phyloP scores from a whole-genome alignment of 2,329 filamentous ascomycete species.

The Teratosphaeria epicoccoides region DNA sequence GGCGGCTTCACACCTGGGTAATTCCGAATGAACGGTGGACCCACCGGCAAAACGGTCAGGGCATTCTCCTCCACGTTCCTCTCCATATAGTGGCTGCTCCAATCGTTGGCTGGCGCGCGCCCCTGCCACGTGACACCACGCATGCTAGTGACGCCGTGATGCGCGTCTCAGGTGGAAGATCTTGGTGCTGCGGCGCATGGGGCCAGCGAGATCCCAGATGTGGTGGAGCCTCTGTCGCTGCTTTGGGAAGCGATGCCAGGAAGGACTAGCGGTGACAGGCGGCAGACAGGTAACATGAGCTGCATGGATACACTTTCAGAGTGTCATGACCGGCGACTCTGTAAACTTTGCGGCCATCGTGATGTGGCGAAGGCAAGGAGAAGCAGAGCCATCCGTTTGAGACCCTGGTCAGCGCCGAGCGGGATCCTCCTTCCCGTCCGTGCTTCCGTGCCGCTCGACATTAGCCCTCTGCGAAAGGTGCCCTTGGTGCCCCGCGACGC shows the following conservation, averaged over 20 bases:
- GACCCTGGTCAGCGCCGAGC: background rate
- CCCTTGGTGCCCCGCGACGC: no score
- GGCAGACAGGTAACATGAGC: constrained; percentile 12
- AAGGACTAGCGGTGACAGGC: constrained; percentile 19
- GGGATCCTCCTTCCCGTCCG: background rate
- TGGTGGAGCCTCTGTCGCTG: constrained; percentile 8
- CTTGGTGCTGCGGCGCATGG: constrained; percentile 11
- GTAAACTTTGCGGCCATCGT: background rate
- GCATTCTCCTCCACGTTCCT: background rate
- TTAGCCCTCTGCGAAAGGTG: background rate
- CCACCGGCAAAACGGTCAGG: background rate
- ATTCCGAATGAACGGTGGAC: background rate
- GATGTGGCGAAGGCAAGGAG: background rate
- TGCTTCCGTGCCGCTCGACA: background rate
- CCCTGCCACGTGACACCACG: constrained; percentile 18
- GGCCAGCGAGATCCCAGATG: constrained; percentile 14
- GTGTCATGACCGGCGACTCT: background rate
- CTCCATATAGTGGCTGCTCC: background rate
- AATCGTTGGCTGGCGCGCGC: background rate
- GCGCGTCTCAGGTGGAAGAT: constrained; percentile 9
- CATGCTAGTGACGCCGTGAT: constrained; percentile 6
- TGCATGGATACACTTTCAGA: constrained; percentile 1
- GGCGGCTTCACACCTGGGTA: background rate
- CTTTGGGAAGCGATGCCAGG: constrained; percentile 6
- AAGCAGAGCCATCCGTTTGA: no score